phyloP scores from a whole-genome alignment of 805 yeast species.

The Yarrowia deformans region DNA sequence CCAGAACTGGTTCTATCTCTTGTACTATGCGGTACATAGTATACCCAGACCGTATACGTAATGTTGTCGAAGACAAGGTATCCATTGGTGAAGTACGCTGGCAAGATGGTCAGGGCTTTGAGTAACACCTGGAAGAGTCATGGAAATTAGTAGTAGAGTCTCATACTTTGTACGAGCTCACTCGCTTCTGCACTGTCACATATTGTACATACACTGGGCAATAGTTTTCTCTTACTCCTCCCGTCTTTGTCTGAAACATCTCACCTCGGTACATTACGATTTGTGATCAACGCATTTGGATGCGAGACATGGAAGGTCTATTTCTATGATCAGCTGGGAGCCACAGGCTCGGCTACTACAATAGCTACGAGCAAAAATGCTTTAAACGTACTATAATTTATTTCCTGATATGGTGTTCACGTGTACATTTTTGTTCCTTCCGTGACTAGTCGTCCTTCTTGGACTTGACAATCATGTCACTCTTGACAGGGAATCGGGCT shows the following conservation, averaged over 20 bases:
- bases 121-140: too few relatives aligned
- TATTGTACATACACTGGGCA: too few relatives aligned
- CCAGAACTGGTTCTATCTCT: too few relatives aligned
- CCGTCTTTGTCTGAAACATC: background rate
- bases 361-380: background rate
- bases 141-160: too few relatives aligned
- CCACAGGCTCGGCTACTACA: too few relatives aligned
- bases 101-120: too few relatives aligned
- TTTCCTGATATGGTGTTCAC: background rate
- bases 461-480: conserved; percentile 9
- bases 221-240: too few relatives aligned
- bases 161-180: too few relatives aligned
- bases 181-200: background rate
- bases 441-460: conserved; percentile 15
- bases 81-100: too few relatives aligned
- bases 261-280: background rate
- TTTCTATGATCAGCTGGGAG: background rate
- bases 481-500: conserved; percentile 25
- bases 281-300: conserved; percentile 5
- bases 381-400: background rate
- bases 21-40: too few relatives aligned
- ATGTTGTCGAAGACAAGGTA: too few relatives aligned
- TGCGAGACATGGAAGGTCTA: conserved; percentile 1
- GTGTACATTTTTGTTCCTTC: background rate
- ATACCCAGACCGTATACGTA: too few relatives aligned